Percentiles rank a stretch among this genome's conserved stretches.
These are phyloP conservation scores for Taiozyma sp. DNA, from an alignment of 1,139 yeast species.

Conservation along the genomic window DNA sequence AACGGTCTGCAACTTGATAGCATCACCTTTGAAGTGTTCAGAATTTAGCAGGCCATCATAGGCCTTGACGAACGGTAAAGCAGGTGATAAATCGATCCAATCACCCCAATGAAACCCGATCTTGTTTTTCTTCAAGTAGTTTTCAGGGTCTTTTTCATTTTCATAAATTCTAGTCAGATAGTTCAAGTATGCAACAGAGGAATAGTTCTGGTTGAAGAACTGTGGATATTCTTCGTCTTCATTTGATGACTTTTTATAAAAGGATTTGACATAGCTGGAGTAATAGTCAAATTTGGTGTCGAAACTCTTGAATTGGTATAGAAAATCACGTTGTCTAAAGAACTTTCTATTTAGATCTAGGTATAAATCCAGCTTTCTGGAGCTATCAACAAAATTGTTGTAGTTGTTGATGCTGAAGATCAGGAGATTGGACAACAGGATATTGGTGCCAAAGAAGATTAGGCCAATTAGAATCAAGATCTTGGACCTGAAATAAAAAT, in stretches of 20 bases:
- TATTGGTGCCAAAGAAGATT: slow-evolving; percentile 16
- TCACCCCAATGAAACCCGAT: slow-evolving; percentile 26
- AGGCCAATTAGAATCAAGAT: slow-evolving; percentile 17
- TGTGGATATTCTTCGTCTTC: slow-evolving; percentile 1
- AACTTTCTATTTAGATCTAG: slow-evolving; percentile 16
- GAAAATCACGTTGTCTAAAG: slow-evolving; percentile 17
- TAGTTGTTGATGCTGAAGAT: slow-evolving; percentile 19
- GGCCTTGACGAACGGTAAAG: slow-evolving; percentile 20
- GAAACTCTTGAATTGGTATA: slow-evolving; percentile 14
- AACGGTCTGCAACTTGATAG: slow-evolving; percentile 8
- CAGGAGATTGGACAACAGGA: slow-evolving; percentile 14
- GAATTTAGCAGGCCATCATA: slow-evolving; percentile 12
- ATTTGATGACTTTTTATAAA: slow-evolving; percentile 6
- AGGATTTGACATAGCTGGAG: slow-evolving; percentile 4
- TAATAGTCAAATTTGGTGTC: slow-evolving; percentile 5
- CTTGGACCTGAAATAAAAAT: slow-evolving; percentile 19
- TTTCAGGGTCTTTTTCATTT: slow-evolving; percentile 15
- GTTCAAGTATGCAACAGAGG: slow-evolving; percentile 14
- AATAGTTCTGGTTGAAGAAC: slow-evolving; percentile 14
- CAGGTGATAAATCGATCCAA: slow-evolving; percentile 25
- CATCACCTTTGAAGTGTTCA: slow-evolving; percentile 13
- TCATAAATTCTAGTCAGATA: slow-evolving; percentile 9
- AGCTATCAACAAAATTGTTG: slow-evolving; percentile 13
- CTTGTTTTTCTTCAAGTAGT: slow-evolving; percentile 6
- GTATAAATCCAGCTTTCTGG: slow-evolving; percentile 16